Conservation (phyloP, 1,284 basidiomycete genomes). For the Peniophora sp. region DNA sequence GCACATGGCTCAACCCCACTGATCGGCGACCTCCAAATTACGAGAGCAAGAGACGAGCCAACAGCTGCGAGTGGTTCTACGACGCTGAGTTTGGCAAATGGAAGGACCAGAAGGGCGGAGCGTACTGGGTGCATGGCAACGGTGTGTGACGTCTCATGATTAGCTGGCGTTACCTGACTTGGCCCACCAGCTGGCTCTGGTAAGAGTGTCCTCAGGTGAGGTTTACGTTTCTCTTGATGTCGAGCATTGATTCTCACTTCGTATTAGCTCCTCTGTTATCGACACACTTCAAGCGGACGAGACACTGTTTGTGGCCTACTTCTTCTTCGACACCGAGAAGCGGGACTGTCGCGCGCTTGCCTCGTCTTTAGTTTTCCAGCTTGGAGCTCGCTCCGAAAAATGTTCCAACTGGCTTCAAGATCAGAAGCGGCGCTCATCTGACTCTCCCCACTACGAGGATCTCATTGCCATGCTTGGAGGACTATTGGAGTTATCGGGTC, state of each 20-base stretch:
- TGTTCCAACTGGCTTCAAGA: neutral
- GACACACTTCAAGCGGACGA: neutral
- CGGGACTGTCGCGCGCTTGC: neutral
- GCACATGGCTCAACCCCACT: too few species aligned
- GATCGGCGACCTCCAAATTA: too few species aligned
- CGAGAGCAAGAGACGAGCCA: too few species aligned
- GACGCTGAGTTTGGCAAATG: neutral
- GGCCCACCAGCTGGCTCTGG: constrained; percentile 1
- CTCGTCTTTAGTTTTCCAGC: neutral
- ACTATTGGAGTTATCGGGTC: neutral
- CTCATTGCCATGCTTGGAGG: neutral
- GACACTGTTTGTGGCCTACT: neutral
- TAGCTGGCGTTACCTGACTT: neutral
- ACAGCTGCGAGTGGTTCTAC: too few species aligned
- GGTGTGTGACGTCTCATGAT: neutral
- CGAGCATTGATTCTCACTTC: neutral
- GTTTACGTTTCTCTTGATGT: neutral
- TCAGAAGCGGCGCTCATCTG: neutral
- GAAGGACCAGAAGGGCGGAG: neutral
- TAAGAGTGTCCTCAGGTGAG: constrained; percentile 5
- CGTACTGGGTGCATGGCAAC: constrained; percentile 4
- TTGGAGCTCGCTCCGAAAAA: neutral
- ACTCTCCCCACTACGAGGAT: neutral
- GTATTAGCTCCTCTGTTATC: neutral
- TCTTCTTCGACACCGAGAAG: neutral